phyloP scores from a whole-genome alignment of 1,139 yeast species.

The Lizanozyma gosingica region DNA sequence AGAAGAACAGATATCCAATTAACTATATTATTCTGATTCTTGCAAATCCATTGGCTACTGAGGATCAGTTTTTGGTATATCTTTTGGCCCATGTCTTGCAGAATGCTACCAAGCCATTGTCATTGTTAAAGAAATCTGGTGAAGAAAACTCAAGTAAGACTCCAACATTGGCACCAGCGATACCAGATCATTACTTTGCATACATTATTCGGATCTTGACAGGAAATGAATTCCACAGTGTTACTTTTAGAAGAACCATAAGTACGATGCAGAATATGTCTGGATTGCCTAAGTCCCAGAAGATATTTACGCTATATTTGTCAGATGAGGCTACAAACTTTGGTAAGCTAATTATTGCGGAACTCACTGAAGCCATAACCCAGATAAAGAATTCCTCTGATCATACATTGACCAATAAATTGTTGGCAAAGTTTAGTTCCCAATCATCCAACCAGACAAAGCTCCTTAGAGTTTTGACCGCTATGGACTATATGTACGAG shows the following conservation, averaged over 20 bases:
- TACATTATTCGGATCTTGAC: slow-evolving; percentile 61
- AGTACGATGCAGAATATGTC: slow-evolving; percentile 77
- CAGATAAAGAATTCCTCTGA: slow-evolving; percentile 32
- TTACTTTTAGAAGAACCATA: slow-evolving; percentile 78
- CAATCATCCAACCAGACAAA: slow-evolving; percentile 86
- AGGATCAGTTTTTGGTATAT: slow-evolving; percentile 72
- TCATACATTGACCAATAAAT: slow-evolving; percentile 39
- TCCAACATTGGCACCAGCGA: slow-evolving; percentile 46
- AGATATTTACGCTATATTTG: slow-evolving; percentile 60
- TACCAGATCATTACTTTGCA: slow-evolving; percentile 56
- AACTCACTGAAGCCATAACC: slow-evolving; percentile 42
- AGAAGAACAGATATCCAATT: slow-evolving; percentile 57
- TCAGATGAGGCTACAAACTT: slow-evolving; percentile 57
- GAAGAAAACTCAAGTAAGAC: slow-evolving; percentile 5
- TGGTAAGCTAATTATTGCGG: slow-evolving; percentile 49
- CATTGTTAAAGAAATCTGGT: slow-evolving; percentile 30
- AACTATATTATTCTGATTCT: slow-evolving; percentile 58
- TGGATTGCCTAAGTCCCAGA: slow-evolving; percentile 50
- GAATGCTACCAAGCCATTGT: slow-evolving; percentile 67
- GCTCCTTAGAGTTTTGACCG: slow-evolving; percentile 73
- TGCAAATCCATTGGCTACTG: slow-evolving; percentile 54
- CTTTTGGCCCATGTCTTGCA: slow-evolving; percentile 66
- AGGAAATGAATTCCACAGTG: slow-evolving; percentile 81
- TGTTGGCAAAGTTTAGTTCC: slow-evolving; percentile 63
- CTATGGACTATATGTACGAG: slow-evolving; percentile 76